Percentiles rank a stretch among this genome's conserved stretches.
These are phyloP conservation scores for Euphorbia pulcherrima DNA, from an alignment of 345 rosid genomes.

Conservation along the genomic window DNA sequence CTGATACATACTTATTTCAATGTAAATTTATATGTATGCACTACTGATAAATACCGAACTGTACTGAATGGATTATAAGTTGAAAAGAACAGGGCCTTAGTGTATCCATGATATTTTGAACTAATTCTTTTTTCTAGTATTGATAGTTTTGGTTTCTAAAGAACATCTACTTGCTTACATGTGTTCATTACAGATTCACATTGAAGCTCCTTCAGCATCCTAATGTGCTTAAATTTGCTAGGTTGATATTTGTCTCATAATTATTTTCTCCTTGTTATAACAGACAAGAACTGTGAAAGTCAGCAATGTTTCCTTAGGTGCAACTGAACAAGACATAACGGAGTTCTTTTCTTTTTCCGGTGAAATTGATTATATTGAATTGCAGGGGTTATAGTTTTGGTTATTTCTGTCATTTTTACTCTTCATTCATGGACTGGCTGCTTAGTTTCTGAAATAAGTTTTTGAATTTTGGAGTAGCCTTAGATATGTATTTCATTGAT, in stretches of 20 bases:
- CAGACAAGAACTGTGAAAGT: conserved; percentile 71
- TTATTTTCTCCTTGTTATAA: conserved; percentile 6
- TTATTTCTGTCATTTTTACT: background rate
- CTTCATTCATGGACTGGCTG: background rate
- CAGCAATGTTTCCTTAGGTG: conserved; percentile 61
- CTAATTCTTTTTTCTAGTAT: background rate
- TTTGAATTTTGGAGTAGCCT: background rate
- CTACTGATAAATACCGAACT: no score
- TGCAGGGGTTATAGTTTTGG: conserved; percentile 42
- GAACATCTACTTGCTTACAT: background rate
- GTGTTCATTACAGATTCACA: background rate
- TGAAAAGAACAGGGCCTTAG: no score
- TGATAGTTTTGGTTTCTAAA: background rate
- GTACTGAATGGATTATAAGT: no score
- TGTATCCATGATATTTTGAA: background rate
- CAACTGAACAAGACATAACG: conserved; percentile 64
- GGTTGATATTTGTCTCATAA: background rate
- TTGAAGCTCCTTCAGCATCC: background rate
- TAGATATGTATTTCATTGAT: background rate
- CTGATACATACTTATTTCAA: no score
- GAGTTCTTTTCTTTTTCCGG: conserved; percentile 95
- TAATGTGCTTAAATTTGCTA: background rate
- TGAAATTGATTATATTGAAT: conserved; percentile 57
- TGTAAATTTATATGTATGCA: no score
- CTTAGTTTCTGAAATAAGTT: background rate